A percentile compares a stretch with the other conserved stretches of the same genome.
Evolutionary conservation across 257 asterid species (phyloP).

Genomic region (Lavandula angustifolia): DNA sequence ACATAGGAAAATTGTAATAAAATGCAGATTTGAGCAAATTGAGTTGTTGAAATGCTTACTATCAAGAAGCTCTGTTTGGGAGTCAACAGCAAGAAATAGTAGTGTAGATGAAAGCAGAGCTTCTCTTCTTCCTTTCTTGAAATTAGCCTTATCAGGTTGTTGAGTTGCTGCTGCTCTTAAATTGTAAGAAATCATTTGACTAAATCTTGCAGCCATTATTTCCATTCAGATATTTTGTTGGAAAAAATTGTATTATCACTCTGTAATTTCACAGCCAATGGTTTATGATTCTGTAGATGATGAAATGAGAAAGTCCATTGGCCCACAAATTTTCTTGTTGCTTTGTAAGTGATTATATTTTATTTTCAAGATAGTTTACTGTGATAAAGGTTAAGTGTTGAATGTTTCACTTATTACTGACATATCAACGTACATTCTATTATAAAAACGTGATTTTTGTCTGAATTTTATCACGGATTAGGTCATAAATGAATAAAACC

Average conservation of each 20-base stretch:
- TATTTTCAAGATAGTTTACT: not conserved
- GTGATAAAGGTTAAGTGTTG: no score
- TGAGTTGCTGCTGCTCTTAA: constrained; percentile 36
- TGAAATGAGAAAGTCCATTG: not conserved
- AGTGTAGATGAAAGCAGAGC: constrained; percentile 52
- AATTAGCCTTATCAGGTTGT: constrained; percentile 15
- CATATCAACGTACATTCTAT: no score
- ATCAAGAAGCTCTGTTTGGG: constrained; percentile 69
- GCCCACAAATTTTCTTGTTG: not conserved
- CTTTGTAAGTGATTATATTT: not conserved
- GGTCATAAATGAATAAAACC: no score
- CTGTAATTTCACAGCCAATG: constrained; percentile 23
- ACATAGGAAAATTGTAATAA: not conserved
- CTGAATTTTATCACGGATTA: no score
- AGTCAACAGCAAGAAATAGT: constrained; percentile 42
- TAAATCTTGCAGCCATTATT: constrained; percentile 34
- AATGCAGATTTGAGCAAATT: not conserved
- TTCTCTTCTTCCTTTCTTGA: constrained; percentile 55
- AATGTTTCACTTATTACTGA: no score
- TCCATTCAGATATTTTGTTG: constrained; percentile 36
- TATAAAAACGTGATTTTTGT: no score
- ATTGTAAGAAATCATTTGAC: constrained; percentile 30
- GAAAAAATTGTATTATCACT: not conserved
- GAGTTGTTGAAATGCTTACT: constrained; percentile 38
- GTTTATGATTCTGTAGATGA: not conserved